Conservation (phyloP, 2,329 filamentous ascomycete species). For the Colletotrichum eremochloae region DNA sequence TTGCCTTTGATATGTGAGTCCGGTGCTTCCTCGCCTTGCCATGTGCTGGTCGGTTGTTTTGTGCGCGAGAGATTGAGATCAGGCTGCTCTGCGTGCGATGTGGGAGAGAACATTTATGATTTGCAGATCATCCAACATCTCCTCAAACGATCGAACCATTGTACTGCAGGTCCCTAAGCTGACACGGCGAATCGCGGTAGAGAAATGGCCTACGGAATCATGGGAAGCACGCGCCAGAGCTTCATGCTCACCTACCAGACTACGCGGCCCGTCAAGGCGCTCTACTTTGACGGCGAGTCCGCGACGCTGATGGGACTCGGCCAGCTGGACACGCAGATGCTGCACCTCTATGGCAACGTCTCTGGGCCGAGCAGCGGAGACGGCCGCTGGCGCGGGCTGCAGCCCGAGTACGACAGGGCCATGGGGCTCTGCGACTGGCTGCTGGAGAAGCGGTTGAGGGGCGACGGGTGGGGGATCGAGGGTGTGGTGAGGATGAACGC, state of each 20-base stretch:
- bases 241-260: conserved; percentile 64
- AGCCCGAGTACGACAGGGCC: conserved; percentile 62
- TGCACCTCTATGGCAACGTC: conserved; percentile 62
- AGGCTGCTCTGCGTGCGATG: not conserved
- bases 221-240: conserved; percentile 58
- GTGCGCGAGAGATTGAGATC: not conserved
- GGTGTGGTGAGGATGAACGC: conserved; percentile 65
- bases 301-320: conserved; percentile 62
- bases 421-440: conserved; percentile 62
- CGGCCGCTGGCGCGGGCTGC: conserved; percentile 51
- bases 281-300: conserved; percentile 66
- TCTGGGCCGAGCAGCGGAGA: conserved; percentile 49
- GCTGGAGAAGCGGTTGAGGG: conserved; percentile 54
- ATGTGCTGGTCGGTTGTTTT: not conserved
- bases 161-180: not conserved
- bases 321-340: conserved; percentile 63
- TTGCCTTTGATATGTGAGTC: conserved; percentile 61
- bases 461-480: conserved; percentile 61
- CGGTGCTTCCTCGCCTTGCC: not conserved
- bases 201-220: conserved; percentile 67
- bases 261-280: conserved; percentile 54
- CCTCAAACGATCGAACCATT: not conserved
- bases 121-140: not conserved
- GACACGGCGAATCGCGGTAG: conserved; percentile 41
- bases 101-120: not conserved